Conservation (phyloP, 208 protist genomes). For the Porcisia hertigi region DNA sequence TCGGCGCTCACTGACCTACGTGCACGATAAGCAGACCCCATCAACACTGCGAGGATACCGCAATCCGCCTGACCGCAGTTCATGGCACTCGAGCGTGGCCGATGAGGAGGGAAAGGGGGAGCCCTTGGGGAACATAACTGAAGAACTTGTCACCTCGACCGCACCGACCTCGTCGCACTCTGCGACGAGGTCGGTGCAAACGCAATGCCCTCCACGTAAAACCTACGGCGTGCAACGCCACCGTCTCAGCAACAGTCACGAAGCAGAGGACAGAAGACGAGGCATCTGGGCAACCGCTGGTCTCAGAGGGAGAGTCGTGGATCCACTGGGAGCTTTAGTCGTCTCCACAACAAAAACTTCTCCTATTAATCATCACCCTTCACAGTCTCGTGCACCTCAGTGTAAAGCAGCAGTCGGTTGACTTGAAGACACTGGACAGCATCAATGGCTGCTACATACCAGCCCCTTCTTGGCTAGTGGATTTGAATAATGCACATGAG, state of each 20-base stretch:
- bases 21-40: too few relatives aligned
- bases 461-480: slow-evolving; percentile 8
- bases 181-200: background rate
- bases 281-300: slow-evolving; percentile 7
- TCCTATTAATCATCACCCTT: slow-evolving; percentile 21
- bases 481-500: background rate
- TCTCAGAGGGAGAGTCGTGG: slow-evolving; percentile 29
- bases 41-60: too few relatives aligned
- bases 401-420: slow-evolving; percentile 8
- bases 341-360: slow-evolving; percentile 16
- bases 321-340: slow-evolving; percentile 24
- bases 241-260: slow-evolving; percentile 14
- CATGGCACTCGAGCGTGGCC: too few relatives aligned
- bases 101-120: too few relatives aligned
- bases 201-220: slow-evolving; percentile 13
- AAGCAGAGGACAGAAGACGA: slow-evolving; percentile 10
- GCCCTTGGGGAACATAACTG: too few relatives aligned
- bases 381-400: slow-evolving; percentile 16
- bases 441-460: slow-evolving; percentile 16
- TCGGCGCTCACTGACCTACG: background rate
- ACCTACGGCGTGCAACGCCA: background rate
- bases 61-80: too few relatives aligned
- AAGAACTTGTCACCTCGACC: background rate
- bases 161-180: background rate
- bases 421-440: slow-evolving; percentile 17